Base-by-base conservation (phyloP, 2,329 filamentous ascomycete genomes). In the Ophiosphaerella korrae region DNA sequence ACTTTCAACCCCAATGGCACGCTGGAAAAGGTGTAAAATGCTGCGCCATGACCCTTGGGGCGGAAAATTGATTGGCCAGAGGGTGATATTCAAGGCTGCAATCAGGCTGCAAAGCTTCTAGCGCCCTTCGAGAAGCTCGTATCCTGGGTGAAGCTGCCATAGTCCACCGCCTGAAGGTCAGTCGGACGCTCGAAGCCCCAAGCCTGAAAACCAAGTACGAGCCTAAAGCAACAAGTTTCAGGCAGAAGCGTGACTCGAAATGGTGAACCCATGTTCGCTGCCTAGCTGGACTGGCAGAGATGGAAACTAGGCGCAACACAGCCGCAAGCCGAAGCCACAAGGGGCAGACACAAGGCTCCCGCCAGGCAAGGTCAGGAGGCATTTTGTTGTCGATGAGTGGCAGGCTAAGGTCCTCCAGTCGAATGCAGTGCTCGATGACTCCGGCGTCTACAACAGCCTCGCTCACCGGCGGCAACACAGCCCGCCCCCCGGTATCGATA, bases 381-480 rank as follows among this genome's bases (percentile, higher is more conserved):
- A 48, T 36, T 31, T 49, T 47, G 26, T 29, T 52, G 48, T 57
- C 55, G 61, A 71, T 69, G 70, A 68, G 61, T 58, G 66, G 55
- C 45, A 50, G 57, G 58, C 48, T 48, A 44, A 48, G 44, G 63
- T 64, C 63, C 57, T 62, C 55, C 58, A 52, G 57, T 34, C 32
- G 52, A 43, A 24, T 52, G 44, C 18, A 46, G 26, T 23, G 44
- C 52, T 41, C 35, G 46, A 54, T 60, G 62, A 65, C 58, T 65
- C 50, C 43, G 36, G 31, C 56, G 52, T 29, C 11, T 29, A 7
- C 51, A 45, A 42, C 34, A 43, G 55, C 51, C 34, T 55, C 53
- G 40, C 50, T 68, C 56, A 70, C 66, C 67, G 67, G 45, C 29
- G 40, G 63, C 48, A 51, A 56, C 67, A 68, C 67, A 70, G 67